Base-by-base conservation (phyloP, 306 rosid genomes). In the Ormosia emarginata region DNA sequence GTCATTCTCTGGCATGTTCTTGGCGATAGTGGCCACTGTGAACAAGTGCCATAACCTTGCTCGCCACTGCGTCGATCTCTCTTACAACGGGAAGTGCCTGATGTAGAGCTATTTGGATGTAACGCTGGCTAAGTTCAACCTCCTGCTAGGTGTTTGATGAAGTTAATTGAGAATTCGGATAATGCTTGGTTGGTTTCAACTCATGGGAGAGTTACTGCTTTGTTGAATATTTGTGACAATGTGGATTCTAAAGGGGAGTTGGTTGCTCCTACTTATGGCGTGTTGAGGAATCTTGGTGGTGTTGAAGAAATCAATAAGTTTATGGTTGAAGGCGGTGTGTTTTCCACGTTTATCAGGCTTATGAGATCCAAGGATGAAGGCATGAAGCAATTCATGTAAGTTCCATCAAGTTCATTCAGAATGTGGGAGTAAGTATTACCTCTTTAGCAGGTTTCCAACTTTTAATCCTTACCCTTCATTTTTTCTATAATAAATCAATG, bases 91-190 rank as follows among this genome's bases (percentile, higher is more conserved):
- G 65, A 94, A 94, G 93, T 94, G 92, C 12, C 82, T 94, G 85
- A 94, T 94, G 97, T 97, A 92, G 87, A 92, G 97, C 82, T 97
- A 94, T 75, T 87, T 94, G 87, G 95, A 92, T 71, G 88, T 87
- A 41, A 77, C 88, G 39, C 82, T 83, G 50, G 84, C 92, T 30
- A 91, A 86, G 59, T 59, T 94, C 77, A 88, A 89, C 41, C 69
- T 70, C 68, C 95, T 46, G 87, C 84, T 0, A 86, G 81, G 80
- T 89, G 95, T 84, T 89, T 94, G 91, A 34, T 36, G 58, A 91
- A 86, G 78, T 64, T 94, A 70, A 94, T 97, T 1, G 92, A 87
- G 87, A 92, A 94, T 90, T 90, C 94, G 0, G 94, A 92, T 30
- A 94, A 94, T 61, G 94, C 93, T 47, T 94, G 98, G 98, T 88